A percentile compares a stretch with the other conserved stretches of the same genome.
Conservation (phyloP, 2,329 filamentous ascomycete species). For the Neoscytalidium dimidiatum region DNA sequence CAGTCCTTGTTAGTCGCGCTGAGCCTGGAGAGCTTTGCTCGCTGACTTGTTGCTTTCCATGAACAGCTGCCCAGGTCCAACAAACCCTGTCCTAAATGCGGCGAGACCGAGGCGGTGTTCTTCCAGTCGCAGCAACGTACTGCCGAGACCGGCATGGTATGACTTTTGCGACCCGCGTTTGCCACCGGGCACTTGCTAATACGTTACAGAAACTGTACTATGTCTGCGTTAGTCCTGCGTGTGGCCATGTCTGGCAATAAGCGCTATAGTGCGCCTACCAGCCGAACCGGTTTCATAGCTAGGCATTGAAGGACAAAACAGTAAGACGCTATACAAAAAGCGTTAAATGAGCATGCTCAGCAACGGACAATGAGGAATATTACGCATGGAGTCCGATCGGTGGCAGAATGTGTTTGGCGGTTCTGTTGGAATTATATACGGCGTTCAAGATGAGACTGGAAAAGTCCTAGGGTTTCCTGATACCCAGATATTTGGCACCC, state of each 20-base stretch:
- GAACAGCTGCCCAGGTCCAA: slow-evolving; percentile 91
- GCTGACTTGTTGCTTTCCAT: slow-evolving; percentile 40
- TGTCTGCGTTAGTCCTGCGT: slow-evolving; percentile 91
- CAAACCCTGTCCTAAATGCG: slow-evolving; percentile 81
- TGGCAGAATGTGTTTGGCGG: not conserved
- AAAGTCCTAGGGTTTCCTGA: slow-evolving; percentile 9
- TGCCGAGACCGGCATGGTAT: slow-evolving; percentile 96
- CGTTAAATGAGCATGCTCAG: not conserved
- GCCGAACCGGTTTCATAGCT: not conserved
- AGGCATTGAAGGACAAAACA: not conserved
- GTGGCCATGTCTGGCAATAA: slow-evolving; percentile 76
- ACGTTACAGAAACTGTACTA: slow-evolving; percentile 51
- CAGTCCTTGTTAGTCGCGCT: slow-evolving; percentile 20
- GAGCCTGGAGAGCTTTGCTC: slow-evolving; percentile 33
- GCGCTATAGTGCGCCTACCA: not conserved
- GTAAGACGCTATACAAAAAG: not conserved
- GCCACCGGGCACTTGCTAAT: not conserved
- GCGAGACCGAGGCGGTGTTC: slow-evolving; percentile 89
- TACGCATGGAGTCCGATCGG: slow-evolving; percentile 6
- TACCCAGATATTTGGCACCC: slow-evolving; percentile 14
- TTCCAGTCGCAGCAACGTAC: slow-evolving; percentile 98
- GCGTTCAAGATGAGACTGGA: slow-evolving; percentile 12
- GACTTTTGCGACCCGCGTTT: slow-evolving; percentile 32
- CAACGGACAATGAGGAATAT: not conserved
- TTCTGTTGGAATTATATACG: not conserved